Conservation (phyloP, 1,139 yeast species). For the Protomyces inouyei region DNA sequence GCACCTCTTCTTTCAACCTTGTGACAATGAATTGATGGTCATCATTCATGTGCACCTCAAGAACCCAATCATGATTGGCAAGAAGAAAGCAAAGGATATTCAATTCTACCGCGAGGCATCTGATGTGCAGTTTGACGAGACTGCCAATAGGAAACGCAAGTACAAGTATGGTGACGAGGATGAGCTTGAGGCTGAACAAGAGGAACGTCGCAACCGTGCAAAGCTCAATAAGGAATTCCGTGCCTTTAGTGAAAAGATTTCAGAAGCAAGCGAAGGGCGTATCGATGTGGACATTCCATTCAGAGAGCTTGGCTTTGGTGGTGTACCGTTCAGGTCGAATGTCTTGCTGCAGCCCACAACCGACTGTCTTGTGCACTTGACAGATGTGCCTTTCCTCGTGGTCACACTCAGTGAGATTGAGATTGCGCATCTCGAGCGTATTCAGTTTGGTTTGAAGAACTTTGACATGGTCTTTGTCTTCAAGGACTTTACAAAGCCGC, state of each 20-base stretch:
- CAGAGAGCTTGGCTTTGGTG: constrained; percentile 93
- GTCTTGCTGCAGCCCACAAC: constrained; percentile 96
- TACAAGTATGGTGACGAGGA: constrained; percentile 97
- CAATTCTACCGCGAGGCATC: constrained; percentile 96
- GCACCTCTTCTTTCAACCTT: constrained; percentile 91
- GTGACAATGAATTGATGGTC: constrained; percentile 90
- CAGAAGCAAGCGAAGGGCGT: constrained; percentile 60
- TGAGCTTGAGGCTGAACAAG: constrained; percentile 97
- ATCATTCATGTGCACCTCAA: constrained; percentile 88
- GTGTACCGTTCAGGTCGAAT: constrained; percentile 94
- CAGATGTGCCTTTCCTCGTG: constrained; percentile 93
- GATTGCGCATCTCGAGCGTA: constrained; percentile 92
- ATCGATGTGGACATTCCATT: constrained; percentile 90
- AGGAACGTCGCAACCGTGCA: constrained; percentile 88
- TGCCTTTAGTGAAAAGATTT: constrained; percentile 80
- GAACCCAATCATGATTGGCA: constrained; percentile 91
- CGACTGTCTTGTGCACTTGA: constrained; percentile 87
- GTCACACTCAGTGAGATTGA: constrained; percentile 88
- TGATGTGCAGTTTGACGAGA: constrained; percentile 94
- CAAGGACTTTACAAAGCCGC: constrained; percentile 82
- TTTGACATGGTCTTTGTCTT: constrained; percentile 93
- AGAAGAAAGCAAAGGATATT: constrained; percentile 89
- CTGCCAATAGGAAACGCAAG: constrained; percentile 85
- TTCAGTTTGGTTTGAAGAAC: constrained; percentile 92
- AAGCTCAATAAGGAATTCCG: constrained; percentile 88